Evolutionary conservation across 1,139 yeast genomes (phyloP), one percentile per base, ranked within the genome.

Genomic region (Cylindricascospora bacillispora): DNA sequence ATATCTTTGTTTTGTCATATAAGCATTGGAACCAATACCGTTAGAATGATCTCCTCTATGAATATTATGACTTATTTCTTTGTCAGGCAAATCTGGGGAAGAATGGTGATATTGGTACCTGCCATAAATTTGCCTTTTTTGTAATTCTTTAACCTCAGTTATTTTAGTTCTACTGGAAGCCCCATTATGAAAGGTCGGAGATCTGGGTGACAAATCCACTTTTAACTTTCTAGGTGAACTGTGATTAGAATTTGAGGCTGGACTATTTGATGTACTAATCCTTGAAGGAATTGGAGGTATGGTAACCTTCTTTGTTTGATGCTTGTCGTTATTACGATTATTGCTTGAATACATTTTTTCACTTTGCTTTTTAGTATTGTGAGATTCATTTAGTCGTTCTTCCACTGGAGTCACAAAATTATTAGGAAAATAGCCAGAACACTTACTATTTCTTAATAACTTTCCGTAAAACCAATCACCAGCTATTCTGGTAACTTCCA

Each of bases 381-480:
- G 29, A 10, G 20, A 13, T 15, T 22, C 20, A 13, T 37, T 41
- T 14, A 39, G 30, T 15, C 43, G 39, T 15, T 54, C 60, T 32
- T 60, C 70, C 30, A 72, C 56, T 27, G 67, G 49, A 36, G 71
- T 74, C n/a, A 85, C 95, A 50, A 79, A 86, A 46, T 85, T 89
- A 30, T 75, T 68, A 1, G 97, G 97, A 46, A 89, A 86, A 31
- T 73, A 65, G 1, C 98, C 98, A 27, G 74, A 73, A 27, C 49
- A 45, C 39, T 81, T 73, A 40, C 75, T 80, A 58, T 83, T 85
- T 47, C 97, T 65, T 41, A 75, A 62, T 35, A 86, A 65, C 39
- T 68, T 65, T 1, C 98, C 98, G 46, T 73, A 80, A 80, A 92
- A 85, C 93, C 94, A 83, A 46, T 77, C 75, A 14, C 93, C 94